A percentile compares a stretch with the other conserved stretches of the same genome.
These are phyloP conservation scores for Aechmea fasciata DNA, from an alignment of 176 grass and related monocot species.

Conservation along the genomic window DNA sequence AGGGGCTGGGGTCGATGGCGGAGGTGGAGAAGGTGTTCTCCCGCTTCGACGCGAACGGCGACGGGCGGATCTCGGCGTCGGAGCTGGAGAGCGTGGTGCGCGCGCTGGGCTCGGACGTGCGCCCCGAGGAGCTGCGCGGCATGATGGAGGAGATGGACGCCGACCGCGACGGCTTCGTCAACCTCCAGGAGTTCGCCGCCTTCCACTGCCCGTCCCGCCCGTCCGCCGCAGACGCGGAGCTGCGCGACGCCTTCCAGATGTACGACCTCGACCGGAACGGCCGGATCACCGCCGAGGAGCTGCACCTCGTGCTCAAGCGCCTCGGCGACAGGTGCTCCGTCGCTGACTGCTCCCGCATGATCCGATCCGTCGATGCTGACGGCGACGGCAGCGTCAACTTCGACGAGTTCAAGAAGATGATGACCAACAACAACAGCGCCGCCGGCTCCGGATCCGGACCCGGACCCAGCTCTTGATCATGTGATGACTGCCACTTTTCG, in stretches of 20 bases:
- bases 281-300: constrained; percentile 61
- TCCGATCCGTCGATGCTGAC: constrained; percentile 54
- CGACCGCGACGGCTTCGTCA: constrained; percentile 63
- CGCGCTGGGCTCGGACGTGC: constrained; percentile 35
- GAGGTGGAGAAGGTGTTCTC: constrained; percentile 66
- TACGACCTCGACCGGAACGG: constrained; percentile 67
- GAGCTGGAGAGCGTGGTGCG: constrained; percentile 44
- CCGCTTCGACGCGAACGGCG: constrained; percentile 73
- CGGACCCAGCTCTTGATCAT: background rate
- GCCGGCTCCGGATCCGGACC: background rate
- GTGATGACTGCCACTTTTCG: too few relatives aligned
- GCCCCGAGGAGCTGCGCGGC: constrained; percentile 23
- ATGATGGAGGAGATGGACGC: constrained; percentile 89
- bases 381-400: constrained; percentile 71
- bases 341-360: constrained; percentile 67
- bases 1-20: background rate
- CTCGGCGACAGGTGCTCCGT: constrained; percentile 48
- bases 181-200: constrained; percentile 57
- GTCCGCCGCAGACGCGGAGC: constrained; percentile 36
- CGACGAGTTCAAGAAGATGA: constrained; percentile 94
- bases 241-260: constrained; percentile 59
- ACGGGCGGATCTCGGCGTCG: constrained; percentile 60
- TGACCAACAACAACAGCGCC: constrained; percentile 9
- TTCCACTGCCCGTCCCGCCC: constrained; percentile 34
- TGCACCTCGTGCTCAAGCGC: constrained; percentile 35